Evolutionary conservation across 768 basidiomycete genomes (phyloP).

Genomic region (Tricholoma sp.): DNA sequence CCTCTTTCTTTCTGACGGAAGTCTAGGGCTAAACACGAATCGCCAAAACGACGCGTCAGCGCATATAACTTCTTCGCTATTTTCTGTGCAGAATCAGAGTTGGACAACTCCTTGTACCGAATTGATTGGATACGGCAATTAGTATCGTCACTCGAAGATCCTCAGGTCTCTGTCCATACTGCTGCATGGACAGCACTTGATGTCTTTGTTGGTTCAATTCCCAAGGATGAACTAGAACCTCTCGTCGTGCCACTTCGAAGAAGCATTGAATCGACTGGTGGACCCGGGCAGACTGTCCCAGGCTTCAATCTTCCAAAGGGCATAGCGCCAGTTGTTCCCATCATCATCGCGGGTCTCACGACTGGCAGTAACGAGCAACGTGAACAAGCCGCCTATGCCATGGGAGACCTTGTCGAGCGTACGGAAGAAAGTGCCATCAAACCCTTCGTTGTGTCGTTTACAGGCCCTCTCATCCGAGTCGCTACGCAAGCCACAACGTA

Average conservation of each 20-base stretch:
- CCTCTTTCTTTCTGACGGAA: neutral
- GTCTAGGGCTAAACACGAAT: conserved; percentile 75
- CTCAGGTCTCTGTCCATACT: conserved; percentile 65
- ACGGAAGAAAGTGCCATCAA: conserved; percentile 84
- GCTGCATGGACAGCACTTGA: conserved; percentile 84
- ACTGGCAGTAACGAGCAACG: conserved; percentile 92
- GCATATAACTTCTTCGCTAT: conserved; percentile 72
- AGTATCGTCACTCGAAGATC: conserved; percentile 77
- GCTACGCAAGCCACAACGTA: conserved; percentile 86
- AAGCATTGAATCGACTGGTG: conserved; percentile 80
- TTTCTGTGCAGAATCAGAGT: conserved; percentile 79
- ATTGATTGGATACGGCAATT: conserved; percentile 94
- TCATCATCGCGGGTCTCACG: conserved; percentile 89
- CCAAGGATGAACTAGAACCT: conserved; percentile 90
- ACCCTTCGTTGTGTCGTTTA: conserved; percentile 92
- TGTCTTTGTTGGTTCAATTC: conserved; percentile 80
- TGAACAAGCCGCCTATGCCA: conserved; percentile 93
- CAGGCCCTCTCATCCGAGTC: conserved; percentile 92
- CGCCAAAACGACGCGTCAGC: conserved; percentile 66
- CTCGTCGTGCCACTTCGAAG: conserved; percentile 86
- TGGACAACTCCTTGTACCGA: conserved; percentile 82
- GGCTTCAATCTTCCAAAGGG: conserved; percentile 87
- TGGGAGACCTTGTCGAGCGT: conserved; percentile 89
- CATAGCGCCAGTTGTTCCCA: conserved; percentile 74
- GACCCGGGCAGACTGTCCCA: conserved; percentile 70